Conservation (phyloP, 257 asterid genomes). For the Fraxinus cuspidata region DNA sequence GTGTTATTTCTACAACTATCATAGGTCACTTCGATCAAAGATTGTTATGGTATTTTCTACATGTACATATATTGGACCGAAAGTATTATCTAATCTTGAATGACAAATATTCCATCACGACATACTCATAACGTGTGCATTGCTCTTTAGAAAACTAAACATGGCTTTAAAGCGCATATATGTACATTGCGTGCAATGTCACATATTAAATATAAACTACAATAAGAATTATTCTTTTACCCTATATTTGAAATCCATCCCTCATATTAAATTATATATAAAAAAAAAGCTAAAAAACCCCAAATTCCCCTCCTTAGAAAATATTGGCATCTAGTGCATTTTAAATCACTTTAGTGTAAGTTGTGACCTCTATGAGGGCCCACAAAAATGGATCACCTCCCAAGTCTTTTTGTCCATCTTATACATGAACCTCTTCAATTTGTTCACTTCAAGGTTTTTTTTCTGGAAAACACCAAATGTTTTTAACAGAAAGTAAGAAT, state of each 20-base stretch:
- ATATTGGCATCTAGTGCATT: not conserved
- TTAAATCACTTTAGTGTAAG: not conserved
- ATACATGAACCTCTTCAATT: slow-evolving; percentile 29
- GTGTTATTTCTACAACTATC: too few relatives aligned
- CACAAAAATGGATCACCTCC: not conserved
- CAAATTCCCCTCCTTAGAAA: not conserved
- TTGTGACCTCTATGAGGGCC: not conserved
- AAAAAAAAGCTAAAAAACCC: too few relatives aligned
- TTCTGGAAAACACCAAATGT: slow-evolving; percentile 48
- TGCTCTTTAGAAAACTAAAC: too few relatives aligned
- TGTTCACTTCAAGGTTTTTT: slow-evolving; percentile 41
- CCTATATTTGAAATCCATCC: not conserved
- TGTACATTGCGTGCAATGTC: not conserved
- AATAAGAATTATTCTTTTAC: too few relatives aligned
- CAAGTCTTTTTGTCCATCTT: not conserved
- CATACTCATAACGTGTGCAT: too few relatives aligned
- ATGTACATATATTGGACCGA: too few relatives aligned
- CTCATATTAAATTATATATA: too few relatives aligned
- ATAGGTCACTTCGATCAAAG: too few relatives aligned
- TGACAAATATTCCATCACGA: too few relatives aligned
- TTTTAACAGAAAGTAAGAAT: slow-evolving; percentile 54
- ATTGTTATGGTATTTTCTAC: too few relatives aligned
- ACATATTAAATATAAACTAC: not conserved
- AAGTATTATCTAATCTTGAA: too few relatives aligned
- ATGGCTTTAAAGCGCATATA: not conserved